Conservation (phyloP, 441 rosid species). For the Hypseocharis bilobata region DNA sequence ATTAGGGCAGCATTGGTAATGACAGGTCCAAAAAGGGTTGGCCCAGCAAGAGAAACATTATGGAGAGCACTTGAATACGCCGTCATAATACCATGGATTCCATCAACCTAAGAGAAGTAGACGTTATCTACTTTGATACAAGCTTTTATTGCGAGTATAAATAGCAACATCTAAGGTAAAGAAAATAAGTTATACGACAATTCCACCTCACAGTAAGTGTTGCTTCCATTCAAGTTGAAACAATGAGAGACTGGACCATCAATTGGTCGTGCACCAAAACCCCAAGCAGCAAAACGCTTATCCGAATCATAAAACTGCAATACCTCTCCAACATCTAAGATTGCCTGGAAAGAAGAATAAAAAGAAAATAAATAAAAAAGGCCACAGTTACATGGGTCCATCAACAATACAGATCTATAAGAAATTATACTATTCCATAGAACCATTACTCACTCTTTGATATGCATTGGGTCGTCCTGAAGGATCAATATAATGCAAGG, state of each 20-base stretch:
- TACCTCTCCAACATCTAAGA: slow-evolving; percentile 81
- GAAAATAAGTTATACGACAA: slow-evolving; percentile 11
- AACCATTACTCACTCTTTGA: slow-evolving; percentile 50
- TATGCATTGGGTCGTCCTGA: slow-evolving; percentile 74
- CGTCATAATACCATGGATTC: slow-evolving; percentile 69
- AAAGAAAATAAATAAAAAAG: no score
- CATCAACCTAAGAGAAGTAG: slow-evolving; percentile 60
- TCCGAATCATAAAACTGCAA: slow-evolving; percentile 78
- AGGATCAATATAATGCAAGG: slow-evolving; percentile 82
- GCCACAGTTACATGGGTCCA: slow-evolving; percentile 10
- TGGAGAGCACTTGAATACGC: slow-evolving; percentile 70
- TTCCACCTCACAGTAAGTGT: slow-evolving; percentile 55
- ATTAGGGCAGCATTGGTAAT: slow-evolving; percentile 58
- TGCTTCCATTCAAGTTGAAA: slow-evolving; percentile 88
- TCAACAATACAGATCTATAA: neutral
- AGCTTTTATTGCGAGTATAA: slow-evolving; percentile 11
- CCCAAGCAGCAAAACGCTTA: slow-evolving; percentile 87
- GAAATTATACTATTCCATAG: neutral
- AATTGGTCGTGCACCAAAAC: slow-evolving; percentile 88
- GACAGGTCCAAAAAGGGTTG: slow-evolving; percentile 89
- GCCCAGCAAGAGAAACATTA: slow-evolving; percentile 89
- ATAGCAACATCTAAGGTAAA: neutral
- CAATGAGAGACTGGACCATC: slow-evolving; percentile 88
- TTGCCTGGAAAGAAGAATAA: slow-evolving; percentile 49
- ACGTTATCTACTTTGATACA: neutral